Evolutionary conservation across 208 protist genomes (phyloP), one percentile per base, ranked within the genome.

Genomic region (Trypanosoma platydactyli): DNA sequence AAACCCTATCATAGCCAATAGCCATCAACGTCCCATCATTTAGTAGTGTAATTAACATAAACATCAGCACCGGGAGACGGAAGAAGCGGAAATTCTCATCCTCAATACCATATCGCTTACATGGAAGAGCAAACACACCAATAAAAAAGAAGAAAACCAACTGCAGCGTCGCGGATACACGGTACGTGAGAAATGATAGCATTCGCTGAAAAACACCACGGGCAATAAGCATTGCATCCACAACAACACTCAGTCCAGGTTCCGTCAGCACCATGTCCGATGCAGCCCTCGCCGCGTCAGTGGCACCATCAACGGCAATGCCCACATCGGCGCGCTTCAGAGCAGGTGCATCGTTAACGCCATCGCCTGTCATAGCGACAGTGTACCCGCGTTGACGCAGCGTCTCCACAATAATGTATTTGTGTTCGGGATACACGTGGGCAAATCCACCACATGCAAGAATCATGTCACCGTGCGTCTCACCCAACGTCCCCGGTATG

Each of bases 311-410:
- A 41, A 99, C 95, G 52, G 97, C 96, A 81, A 99, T 94, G 52
- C 96, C 96, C 58, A 99, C 92, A 83, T 99, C 84, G n/a, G 97
- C 92, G 52, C 88, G 82, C 79, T 98, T 98, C 53, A 99, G 70
- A 18, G 97, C 94, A 44, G 96, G 96, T 22, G 96, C 88, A 75
- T 99, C 97, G 80, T 98, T 98, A 4, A 98, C 94, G 59, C 97
- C 98, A 83, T 99, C 98, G 62, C 98, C 98, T 51, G 96, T 99
- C 97, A 99, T 98, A 59, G 94, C 96, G 33, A 92, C 86, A 24
- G 94, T 89, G 76, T 94, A 91, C 29, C 89, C 86, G 20, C 77
- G 69, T 59, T 95, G 79, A 61, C 97, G 93, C 48, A 98, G 84
- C 22, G 84, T 70, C 69, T 96, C 77, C 5, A 99, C 94, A 77